Base-by-base conservation (phyloP, 352 stramenopile genomes). In the Phytophthora rubi region DNA sequence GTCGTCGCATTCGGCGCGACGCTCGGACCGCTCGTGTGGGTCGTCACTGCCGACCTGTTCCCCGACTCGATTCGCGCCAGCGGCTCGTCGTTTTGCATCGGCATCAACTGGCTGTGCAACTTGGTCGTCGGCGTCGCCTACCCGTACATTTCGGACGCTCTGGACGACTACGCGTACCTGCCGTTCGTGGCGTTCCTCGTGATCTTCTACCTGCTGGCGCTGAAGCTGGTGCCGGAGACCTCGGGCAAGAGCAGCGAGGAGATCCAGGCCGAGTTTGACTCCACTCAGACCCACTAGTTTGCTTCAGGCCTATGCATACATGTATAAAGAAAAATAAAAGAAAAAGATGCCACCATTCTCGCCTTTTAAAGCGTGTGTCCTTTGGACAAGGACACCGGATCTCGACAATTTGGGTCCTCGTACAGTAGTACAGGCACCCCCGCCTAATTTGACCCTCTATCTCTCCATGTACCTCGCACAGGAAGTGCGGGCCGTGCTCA, bases 21-120 rank as follows among this genome's bases (percentile, higher is more conserved):
- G 32, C 61, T 90, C 32, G 82, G 80, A 0, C 82, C 82, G 44
- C 76, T 90, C 23, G 64, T 83, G 7, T 90, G 73, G 62, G 75
- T 81, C 9, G 62, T 88, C 45, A 75, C 67, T 13, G 70, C 80
- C n/a, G 77, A 83, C 26, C 57, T 90, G 42, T 90, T 89, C 75
- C 80, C 82, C 6, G 71, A 80, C 26, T 71, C 65, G 16, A 61
- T 81, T 13, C 82, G 82, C 64, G 71, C 80, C 2, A 77, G 53
- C 3, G 77, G 60, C 23, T 75, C 54, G 9, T 78, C 76, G 2
- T 39, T 86, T 55, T 79, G 75, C 49, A 79, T 83, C 13, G 66
- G 56, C 18, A 80, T 53, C 54, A 65, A 71, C 21, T 71, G 64
- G 55, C 52, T 71, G 57, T 67, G 57, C 51, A 71, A 71, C 53